phyloP scores from a whole-genome alignment of 202 grass and related monocot genomes.

The Eragrostis tef region DNA sequence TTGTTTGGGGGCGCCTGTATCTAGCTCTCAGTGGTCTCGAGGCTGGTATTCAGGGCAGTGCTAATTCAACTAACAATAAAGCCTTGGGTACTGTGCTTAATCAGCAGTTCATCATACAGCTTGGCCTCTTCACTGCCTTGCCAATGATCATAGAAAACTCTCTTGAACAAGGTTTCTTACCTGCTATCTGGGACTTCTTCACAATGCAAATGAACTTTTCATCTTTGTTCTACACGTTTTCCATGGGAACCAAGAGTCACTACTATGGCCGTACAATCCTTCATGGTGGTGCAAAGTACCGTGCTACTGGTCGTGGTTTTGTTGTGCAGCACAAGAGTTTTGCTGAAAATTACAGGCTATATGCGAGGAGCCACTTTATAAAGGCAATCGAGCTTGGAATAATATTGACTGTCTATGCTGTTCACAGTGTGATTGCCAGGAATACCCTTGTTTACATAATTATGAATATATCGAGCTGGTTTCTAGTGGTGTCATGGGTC shows the following conservation, averaged over 20 bases:
- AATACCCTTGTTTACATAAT: slow-evolving; percentile 82
- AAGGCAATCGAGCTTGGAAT: slow-evolving; percentile 94
- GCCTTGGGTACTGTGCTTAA: slow-evolving; percentile 77
- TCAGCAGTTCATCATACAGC: slow-evolving; percentile 91
- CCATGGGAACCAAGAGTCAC: slow-evolving; percentile 89
- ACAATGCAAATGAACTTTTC: slow-evolving; percentile 90
- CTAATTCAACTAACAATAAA: slow-evolving; percentile 74
- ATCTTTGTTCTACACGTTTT: slow-evolving; percentile 92
- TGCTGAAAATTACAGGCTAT: slow-evolving; percentile 92
- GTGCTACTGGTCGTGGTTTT: slow-evolving; percentile 92
- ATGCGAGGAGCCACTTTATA: slow-evolving; percentile 90
- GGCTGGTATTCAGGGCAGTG: slow-evolving; percentile 70
- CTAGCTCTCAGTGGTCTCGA: slow-evolving; percentile 90
- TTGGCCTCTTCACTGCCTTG: slow-evolving; percentile 85
- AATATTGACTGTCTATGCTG: slow-evolving; percentile 86
- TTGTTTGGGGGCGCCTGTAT: slow-evolving; percentile 92
- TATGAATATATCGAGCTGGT: slow-evolving; percentile 86
- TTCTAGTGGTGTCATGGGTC: slow-evolving; percentile 90
- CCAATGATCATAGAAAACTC: slow-evolving; percentile 95
- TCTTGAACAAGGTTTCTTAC: slow-evolving; percentile 85
- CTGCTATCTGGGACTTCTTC: slow-evolving; percentile 92
- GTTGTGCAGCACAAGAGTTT: slow-evolving; percentile 94
- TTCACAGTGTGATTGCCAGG: slow-evolving; percentile 76
- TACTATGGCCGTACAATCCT: slow-evolving; percentile 96
- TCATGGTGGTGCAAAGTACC: slow-evolving; percentile 93